Percentiles rank a stretch among this genome's conserved stretches.
Conservation (phyloP, 768 basidiomycete species). For the Tricholoma sp. region DNA sequence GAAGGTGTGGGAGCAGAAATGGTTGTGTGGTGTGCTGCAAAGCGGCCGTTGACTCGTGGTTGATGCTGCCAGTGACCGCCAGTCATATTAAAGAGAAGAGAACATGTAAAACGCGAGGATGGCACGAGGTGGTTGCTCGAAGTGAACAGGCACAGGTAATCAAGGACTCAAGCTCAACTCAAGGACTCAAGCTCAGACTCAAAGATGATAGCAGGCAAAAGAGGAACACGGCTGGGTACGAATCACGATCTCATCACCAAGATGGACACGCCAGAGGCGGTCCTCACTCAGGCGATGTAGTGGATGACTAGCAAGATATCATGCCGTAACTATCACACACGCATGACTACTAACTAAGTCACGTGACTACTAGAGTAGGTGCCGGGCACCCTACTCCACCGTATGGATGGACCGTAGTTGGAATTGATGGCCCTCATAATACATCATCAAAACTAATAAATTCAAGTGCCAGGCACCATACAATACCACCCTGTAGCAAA, state of each 20-base stretch:
- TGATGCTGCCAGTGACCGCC: background rate
- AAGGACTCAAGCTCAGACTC: background rate
- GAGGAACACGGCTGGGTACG: background rate
- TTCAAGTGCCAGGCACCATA: no score
- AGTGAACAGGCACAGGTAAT: background rate
- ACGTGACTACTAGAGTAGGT: no score
- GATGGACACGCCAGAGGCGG: background rate
- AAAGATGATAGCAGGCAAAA: no score
- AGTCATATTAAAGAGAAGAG: background rate
- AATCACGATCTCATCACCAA: background rate
- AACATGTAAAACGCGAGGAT: background rate
- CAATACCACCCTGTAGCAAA: no score
- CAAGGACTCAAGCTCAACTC: background rate
- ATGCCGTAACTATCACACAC: no score
- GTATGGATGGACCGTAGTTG: no score
- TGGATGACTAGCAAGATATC: no score
- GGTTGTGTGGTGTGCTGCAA: background rate
- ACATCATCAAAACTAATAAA: no score
- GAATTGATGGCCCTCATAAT: no score
- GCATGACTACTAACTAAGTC: no score
- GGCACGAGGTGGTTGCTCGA: background rate
- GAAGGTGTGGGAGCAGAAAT: background rate
- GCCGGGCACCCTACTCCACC: no score
- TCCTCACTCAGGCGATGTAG: no score
- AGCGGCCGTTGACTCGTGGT: background rate